Percentiles rank a stretch among this genome's conserved stretches.
These are phyloP conservation scores for Aegilops speltoides DNA, from an alignment of 176 grass and related monocot genomes.

Conservation along the genomic window DNA sequence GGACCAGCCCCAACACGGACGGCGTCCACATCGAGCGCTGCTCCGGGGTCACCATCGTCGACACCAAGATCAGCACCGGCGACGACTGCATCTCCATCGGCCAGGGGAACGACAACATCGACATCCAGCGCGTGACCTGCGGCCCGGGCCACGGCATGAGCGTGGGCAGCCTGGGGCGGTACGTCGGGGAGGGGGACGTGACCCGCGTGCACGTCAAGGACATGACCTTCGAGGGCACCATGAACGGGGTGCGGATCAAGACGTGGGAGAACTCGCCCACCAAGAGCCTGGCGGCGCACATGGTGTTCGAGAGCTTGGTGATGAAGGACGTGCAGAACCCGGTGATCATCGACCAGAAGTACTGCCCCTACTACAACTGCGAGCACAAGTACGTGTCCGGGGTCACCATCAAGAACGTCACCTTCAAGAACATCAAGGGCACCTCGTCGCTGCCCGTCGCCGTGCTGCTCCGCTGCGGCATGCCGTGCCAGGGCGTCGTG, in stretches of 20 bases:
- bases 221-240: slow-evolving; percentile 43
- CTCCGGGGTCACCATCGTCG: slow-evolving; percentile 33
- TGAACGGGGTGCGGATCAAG: slow-evolving; percentile 68
- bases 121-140: slow-evolving; percentile 38
- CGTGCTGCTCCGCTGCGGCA: slow-evolving; percentile 50
- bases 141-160: slow-evolving; percentile 80
- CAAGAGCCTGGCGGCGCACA: slow-evolving; percentile 38
- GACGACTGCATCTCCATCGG: slow-evolving; percentile 87
- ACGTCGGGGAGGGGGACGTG: slow-evolving; percentile 52
- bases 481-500: slow-evolving; percentile 54
- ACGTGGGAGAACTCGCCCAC: slow-evolving; percentile 68
- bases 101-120: slow-evolving; percentile 46
- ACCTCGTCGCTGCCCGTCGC: slow-evolving; percentile 50
- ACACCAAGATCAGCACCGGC: slow-evolving; percentile 41
- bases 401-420: slow-evolving; percentile 50
- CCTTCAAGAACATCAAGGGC: slow-evolving; percentile 54
- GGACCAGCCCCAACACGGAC: slow-evolving; percentile 72
- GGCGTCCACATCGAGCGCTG: slow-evolving; percentile 74
- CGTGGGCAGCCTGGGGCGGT: slow-evolving; percentile 55
- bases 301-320: slow-evolving; percentile 51
- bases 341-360: slow-evolving; percentile 79
- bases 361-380: slow-evolving; percentile 67
- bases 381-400: slow-evolving; percentile 46
- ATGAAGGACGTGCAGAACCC: slow-evolving; percentile 68
- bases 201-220: slow-evolving; percentile 39